These are phyloP conservation scores for Ceratobasidium papillatum DNA, from an alignment of 1,284 basidiomycete species.

Conservation along the genomic window DNA sequence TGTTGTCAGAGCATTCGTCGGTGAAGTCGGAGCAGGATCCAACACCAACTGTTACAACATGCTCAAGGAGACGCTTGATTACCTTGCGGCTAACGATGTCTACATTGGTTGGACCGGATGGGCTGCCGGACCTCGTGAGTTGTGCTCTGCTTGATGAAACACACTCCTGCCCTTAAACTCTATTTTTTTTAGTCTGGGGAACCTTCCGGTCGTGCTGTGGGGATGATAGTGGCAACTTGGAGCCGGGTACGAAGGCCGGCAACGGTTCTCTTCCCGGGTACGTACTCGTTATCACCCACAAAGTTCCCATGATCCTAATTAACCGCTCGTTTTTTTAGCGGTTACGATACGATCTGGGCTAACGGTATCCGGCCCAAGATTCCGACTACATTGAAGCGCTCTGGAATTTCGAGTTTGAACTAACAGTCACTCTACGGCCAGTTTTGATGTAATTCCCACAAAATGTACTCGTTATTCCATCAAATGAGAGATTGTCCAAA, in stretches of 20 bases:
- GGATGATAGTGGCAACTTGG: slow-evolving; percentile 57
- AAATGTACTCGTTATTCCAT: neutral
- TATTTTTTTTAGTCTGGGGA: slow-evolving; percentile 55
- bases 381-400: slow-evolving; percentile 49
- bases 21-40: slow-evolving; percentile 58
- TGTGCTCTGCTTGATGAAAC: neutral
- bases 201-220: slow-evolving; percentile 58
- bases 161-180: neutral
- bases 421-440: neutral
- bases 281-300: slow-evolving; percentile 10
- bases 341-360: slow-evolving; percentile 58
- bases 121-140: slow-evolving; percentile 60
- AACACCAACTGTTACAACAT: slow-evolving; percentile 56
- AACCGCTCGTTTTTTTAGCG: slow-evolving; percentile 48
- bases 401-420: slow-evolving; percentile 44
- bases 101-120: slow-evolving; percentile 61
- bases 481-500: neutral
- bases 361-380: slow-evolving; percentile 57
- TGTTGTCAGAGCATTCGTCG: slow-evolving; percentile 55
- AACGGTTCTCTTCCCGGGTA: slow-evolving; percentile 46
- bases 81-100: slow-evolving; percentile 56
- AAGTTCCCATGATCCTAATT: neutral
- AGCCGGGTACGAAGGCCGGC: slow-evolving; percentile 54
- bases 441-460: neutral
- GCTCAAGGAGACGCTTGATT: slow-evolving; percentile 55